Evolutionary conservation across 192 early-diverging fungal species (phyloP).

Genomic region (Umbelopsis ramanniana): DNA sequence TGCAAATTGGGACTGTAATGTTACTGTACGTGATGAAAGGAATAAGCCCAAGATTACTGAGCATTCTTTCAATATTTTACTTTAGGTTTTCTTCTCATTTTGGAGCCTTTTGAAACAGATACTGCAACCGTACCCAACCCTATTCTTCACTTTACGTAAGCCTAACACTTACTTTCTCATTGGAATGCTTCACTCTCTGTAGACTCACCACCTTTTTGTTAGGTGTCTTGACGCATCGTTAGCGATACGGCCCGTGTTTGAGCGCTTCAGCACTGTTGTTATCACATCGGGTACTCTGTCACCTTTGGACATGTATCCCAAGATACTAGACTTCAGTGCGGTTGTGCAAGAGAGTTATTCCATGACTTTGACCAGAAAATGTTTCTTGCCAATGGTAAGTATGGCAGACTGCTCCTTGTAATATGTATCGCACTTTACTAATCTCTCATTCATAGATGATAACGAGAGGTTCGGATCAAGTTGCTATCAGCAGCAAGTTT

Average conservation of each 20-base stretch:
- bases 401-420: not conserved
- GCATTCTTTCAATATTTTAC: not conserved
- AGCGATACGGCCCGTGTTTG: conserved; percentile 96
- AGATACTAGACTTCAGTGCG: conserved; percentile 88
- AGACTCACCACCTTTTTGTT: not conserved
- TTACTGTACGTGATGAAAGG: not conserved
- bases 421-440: not conserved
- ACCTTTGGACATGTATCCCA: conserved; percentile 97
- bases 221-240: conserved; percentile 96
- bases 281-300: conserved; percentile 99
- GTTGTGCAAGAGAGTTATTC: conserved; percentile 91
- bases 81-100: conserved; percentile 86
- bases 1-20: not conserved
- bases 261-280: conserved; percentile 93
- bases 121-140: conserved; percentile 93
- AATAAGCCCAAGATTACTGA: not conserved
- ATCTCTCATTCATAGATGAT: conserved; percentile 60
- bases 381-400: conserved; percentile 92
- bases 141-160: conserved; percentile 83
- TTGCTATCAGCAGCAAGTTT: conserved; percentile 96
- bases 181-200: not conserved
- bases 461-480: conserved; percentile 97
- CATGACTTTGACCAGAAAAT: conserved; percentile 93
- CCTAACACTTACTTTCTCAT: not conserved
- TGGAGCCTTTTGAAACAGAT: conserved; percentile 98